phyloP scores from a whole-genome alignment of 495 filamentous ascomycete species.

The Choiromyces venosus region DNA sequence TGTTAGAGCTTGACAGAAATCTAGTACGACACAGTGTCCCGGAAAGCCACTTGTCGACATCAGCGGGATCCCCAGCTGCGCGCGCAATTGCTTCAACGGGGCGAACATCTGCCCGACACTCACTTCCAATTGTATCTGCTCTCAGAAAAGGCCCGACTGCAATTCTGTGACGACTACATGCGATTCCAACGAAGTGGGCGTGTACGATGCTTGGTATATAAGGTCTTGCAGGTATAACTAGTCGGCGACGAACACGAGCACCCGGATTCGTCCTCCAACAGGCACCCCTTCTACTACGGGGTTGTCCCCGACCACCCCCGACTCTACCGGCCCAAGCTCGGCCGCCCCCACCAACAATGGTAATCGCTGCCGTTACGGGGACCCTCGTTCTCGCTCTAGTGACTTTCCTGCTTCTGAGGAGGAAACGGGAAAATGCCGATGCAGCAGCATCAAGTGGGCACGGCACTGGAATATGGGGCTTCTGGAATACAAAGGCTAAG shows the following conservation, averaged over 20 bases:
- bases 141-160: neutral
- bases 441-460: neutral
- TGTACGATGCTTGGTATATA: constrained; percentile 2
- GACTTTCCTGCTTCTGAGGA: neutral
- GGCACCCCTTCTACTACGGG: neutral
- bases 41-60: neutral
- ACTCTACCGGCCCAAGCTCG: neutral
- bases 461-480: neutral
- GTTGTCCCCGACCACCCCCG: neutral
- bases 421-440: neutral
- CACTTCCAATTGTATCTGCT: constrained; percentile 14
- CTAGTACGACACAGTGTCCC: constrained; percentile 11
- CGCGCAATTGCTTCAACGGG: neutral
- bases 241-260: neutral
- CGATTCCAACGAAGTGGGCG: neutral
- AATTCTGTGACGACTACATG: neutral
- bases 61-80: neutral
- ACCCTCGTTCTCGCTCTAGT: neutral
- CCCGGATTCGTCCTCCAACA: too few relatives aligned
- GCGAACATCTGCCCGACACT: neutral
- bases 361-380: neutral
- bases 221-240: neutral
- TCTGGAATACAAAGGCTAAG: neutral
- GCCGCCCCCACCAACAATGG: neutral
- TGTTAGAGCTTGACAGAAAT: constrained; percentile 10